phyloP scores from a whole-genome alignment of 2,329 filamentous ascomycete genomes.

The Aspergillus ruber region DNA sequence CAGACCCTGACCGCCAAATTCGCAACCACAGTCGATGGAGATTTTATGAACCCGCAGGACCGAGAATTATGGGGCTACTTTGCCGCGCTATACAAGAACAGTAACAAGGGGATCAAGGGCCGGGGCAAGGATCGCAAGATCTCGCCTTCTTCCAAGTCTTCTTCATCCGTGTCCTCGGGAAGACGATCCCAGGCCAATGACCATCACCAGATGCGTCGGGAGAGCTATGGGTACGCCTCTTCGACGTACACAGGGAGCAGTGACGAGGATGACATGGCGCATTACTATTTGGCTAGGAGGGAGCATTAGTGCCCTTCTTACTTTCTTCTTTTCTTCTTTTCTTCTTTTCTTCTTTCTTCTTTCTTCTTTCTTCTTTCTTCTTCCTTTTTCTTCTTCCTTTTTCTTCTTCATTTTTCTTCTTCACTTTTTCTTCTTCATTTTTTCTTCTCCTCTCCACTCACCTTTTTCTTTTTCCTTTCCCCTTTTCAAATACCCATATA shows the following conservation, averaged over 20 bases:
- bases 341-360: neutral
- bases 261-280: slow-evolving; percentile 25
- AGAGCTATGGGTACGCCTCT: slow-evolving; percentile 20
- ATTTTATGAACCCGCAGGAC: slow-evolving; percentile 61
- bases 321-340: neutral
- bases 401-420: neutral
- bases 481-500: too few species aligned
- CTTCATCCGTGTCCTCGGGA: neutral
- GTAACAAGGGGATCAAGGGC: slow-evolving; percentile 97
- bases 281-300: slow-evolving; percentile 22
- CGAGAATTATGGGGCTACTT: slow-evolving; percentile 81
- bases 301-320: slow-evolving; percentile 7
- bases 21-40: slow-evolving; percentile 54
- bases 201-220: slow-evolving; percentile 20
- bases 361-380: too few species aligned
- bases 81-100: slow-evolving; percentile 85
- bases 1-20: slow-evolving; percentile 65
- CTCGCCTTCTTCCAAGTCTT: slow-evolving; percentile 23
- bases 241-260: slow-evolving; percentile 28
- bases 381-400: too few species aligned
- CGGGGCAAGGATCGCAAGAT: slow-evolving; percentile 69
- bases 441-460: too few species aligned
- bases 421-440: neutral
- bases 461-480: too few species aligned
- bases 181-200: slow-evolving; percentile 13